Conservation (phyloP, 2,329 filamentous ascomycete species). For the Sclerotinia minor region DNA sequence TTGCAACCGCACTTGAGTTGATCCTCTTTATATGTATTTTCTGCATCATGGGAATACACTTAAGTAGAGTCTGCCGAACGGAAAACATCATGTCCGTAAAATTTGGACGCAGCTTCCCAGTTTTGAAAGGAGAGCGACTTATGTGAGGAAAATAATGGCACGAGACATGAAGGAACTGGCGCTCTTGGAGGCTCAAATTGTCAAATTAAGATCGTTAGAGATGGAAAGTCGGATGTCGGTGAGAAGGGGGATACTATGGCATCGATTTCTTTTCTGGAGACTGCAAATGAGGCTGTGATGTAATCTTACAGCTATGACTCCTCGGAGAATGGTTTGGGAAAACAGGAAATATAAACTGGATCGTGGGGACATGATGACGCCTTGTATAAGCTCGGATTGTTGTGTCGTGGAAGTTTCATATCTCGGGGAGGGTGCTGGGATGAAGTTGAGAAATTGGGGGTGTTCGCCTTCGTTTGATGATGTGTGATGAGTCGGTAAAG, state of each 20-base stretch:
- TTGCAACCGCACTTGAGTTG: not conserved
- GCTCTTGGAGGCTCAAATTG: rapidly evolving
- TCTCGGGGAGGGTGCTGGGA: not conserved
- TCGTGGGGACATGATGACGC: not conserved
- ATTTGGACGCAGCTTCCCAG: not conserved
- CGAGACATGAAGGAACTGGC: not conserved
- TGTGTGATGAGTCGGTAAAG: not conserved
- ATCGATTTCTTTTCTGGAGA: not conserved
- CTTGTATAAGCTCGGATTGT: not conserved
- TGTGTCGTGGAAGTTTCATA: not conserved
- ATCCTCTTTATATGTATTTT: not conserved
- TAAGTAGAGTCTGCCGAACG: rapidly evolving
- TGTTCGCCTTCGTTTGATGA: not conserved
- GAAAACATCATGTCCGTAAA: not conserved
- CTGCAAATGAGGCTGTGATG: not conserved
- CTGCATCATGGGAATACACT: rapidly evolving
- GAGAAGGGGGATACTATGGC: too few species aligned
- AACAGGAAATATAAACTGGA: not conserved
- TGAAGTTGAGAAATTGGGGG: not conserved
- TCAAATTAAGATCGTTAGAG: not conserved
- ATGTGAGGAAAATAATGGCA: not conserved
- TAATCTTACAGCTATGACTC: not conserved
- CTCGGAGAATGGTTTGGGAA: too few species aligned
- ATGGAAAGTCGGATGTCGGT: not conserved
- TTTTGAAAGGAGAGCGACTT: not conserved